Base-by-base conservation (phyloP, 257 asterid species). In the Craterostigma plantagineum region DNA sequence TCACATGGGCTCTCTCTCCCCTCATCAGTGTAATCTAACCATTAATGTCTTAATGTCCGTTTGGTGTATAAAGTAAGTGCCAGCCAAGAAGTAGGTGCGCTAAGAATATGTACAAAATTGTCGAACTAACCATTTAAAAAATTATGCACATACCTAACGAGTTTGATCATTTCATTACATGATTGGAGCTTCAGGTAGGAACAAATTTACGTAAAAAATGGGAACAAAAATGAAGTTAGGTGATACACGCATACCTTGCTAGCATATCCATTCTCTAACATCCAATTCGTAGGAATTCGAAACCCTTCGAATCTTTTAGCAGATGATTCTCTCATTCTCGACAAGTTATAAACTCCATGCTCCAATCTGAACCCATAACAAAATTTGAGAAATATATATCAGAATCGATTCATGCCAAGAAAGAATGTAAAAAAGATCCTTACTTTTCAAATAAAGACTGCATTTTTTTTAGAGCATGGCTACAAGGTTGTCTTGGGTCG, bases 241-340 rank as follows among this genome's bases (percentile, higher is more conserved):
- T 6, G 4, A 10, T 14, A 6, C n/a, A 14, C 15, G 45, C 55
- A 43, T 62, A 83, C 95, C 83, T 65, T 76, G 49, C 76, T 74
- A 35, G 58, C 72, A 44, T 69, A 64, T 18, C 95, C 87, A 0
- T 79, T 65, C 39, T 84, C 96, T 59, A 71, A 44, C 96, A 80
- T 81, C 96, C 96, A 84, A 44, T 70, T 52, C 61, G 73, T 59
- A 4, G 96, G 96, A 55, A 84, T 80, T 36, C 70, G 74, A 17
- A 65, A 59, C 9, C 62, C 68, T 56, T 63, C 62, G 75, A 73
- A 84, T 53, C 73, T 62, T 59, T 72, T 81, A 10, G 74, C 52
- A 3, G 79, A 58, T 0, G 90, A 76, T 51, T 84, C 93, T 55
- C 92, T 65, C 63, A 74, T 48, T 40, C 90, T 69, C 17, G 82